phyloP scores from a whole-genome alignment of 164 flowering plant genomes.

The Umbilicus rupestris region DNA sequence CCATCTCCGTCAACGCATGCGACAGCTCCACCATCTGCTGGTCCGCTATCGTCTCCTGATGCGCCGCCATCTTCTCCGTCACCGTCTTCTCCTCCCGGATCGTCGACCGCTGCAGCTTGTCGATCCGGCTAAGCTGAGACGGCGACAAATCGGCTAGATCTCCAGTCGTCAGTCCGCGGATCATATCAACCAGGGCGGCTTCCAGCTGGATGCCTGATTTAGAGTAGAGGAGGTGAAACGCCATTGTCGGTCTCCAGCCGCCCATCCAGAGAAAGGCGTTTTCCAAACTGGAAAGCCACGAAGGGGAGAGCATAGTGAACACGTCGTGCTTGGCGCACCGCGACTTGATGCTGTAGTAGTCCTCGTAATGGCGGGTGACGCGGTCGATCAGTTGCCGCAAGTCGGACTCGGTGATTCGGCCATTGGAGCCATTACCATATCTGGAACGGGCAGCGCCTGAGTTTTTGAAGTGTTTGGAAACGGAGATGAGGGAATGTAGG shows the following conservation, averaged over 20 bases:
- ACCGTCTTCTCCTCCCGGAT: constrained; percentile 36
- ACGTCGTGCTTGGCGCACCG: constrained; percentile 27
- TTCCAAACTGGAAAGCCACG: constrained; percentile 49
- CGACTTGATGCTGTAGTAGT: constrained; percentile 39
- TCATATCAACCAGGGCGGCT: constrained; percentile 24
- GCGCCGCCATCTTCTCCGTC: constrained; percentile 41
- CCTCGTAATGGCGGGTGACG: constrained; percentile 29
- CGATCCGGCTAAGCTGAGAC: constrained; percentile 30
- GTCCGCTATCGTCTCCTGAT: constrained; percentile 54
- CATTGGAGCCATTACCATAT: constrained; percentile 35
- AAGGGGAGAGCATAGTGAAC: constrained; percentile 36
- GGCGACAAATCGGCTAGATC: constrained; percentile 41
- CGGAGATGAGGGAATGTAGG: constrained; percentile 28
- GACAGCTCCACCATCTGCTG: constrained; percentile 28
- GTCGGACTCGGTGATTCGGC: constrained; percentile 26
- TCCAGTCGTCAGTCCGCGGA: constrained; percentile 28
- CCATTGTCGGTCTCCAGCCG: constrained; percentile 69
- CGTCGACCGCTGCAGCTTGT: constrained; percentile 34
- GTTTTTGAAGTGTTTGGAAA: constrained; percentile 9
- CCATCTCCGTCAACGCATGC: constrained; percentile 23
- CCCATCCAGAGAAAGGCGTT: constrained; percentile 78
- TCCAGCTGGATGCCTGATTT: constrained; percentile 56
- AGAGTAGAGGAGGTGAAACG: constrained; percentile 64
- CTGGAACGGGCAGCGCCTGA: constrained; percentile 12
- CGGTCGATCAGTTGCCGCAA: not conserved